phyloP scores from a whole-genome alignment of 129 eudicot genomes.

The Flaveria linearis region DNA sequence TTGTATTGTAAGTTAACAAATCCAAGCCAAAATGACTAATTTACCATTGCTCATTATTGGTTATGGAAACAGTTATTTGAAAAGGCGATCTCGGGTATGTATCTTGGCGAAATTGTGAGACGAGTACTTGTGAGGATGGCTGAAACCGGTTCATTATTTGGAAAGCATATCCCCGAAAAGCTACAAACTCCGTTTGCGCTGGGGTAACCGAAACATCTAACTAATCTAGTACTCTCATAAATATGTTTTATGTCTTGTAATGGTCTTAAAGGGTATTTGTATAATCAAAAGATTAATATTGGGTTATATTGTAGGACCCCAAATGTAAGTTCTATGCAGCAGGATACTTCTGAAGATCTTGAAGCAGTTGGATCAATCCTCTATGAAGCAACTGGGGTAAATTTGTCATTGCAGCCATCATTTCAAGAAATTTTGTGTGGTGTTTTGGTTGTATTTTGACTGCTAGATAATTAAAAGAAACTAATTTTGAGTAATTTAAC shows the following conservation, averaged over 20 bases:
- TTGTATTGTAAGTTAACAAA: not conserved
- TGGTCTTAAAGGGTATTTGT: constrained; percentile 2
- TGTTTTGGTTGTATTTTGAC: not conserved
- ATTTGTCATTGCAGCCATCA: constrained; percentile 4
- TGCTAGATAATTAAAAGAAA: too few species aligned
- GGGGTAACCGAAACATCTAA: constrained; percentile 42
- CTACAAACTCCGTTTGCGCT: constrained; percentile 61
- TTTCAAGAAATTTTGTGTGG: not conserved
- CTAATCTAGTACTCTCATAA: not conserved
- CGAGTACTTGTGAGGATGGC: constrained; percentile 76
- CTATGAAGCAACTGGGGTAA: constrained; percentile 62
- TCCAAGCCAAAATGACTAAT: constrained; percentile 5
- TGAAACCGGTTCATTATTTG: constrained; percentile 58
- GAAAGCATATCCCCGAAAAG: constrained; percentile 49
- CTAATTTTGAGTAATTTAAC: too few species aligned
- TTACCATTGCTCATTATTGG: not conserved
- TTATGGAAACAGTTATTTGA: constrained; percentile 61
- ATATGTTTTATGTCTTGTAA: not conserved
- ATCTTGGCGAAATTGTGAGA: constrained; percentile 86
- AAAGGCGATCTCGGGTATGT: constrained; percentile 91
- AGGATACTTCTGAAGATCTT: constrained; percentile 65
- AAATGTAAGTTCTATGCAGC: constrained; percentile 75
- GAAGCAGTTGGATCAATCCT: constrained; percentile 65
- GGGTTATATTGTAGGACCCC: constrained; percentile 60
- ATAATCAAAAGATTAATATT: constrained; percentile 1